Percentiles rank a stretch among this genome's conserved stretches.
These are phyloP conservation scores for Lactifluus hygrophoroides DNA, from an alignment of 768 basidiomycete genomes.

Conservation along the genomic window DNA sequence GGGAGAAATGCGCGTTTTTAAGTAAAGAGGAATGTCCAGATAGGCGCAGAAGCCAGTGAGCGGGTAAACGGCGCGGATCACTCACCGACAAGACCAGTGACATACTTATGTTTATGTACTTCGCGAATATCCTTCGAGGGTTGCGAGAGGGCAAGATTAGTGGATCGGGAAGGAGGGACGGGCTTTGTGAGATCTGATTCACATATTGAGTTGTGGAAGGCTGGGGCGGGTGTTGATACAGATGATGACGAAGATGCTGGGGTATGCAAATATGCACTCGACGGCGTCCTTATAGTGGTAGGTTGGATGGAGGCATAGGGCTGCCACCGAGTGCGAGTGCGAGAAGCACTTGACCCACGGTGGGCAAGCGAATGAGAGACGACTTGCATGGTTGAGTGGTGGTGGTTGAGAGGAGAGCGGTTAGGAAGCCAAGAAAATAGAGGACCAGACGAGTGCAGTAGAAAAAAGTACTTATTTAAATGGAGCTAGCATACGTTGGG, in stretches of 20 bases:
- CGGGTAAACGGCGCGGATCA: conserved; percentile 9
- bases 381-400: conserved; percentile 27
- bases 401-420: conserved; percentile 11
- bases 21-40: background rate
- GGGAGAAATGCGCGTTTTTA: conserved; percentile 1
- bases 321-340: conserved; percentile 72
- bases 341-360: conserved; percentile 55
- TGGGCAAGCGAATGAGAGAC: conserved; percentile 52
- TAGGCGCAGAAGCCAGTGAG: conserved; percentile 2
- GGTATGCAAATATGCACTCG: conserved; percentile 27
- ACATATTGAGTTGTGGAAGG: conserved; percentile 22
- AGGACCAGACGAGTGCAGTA: background rate
- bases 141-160: conserved; percentile 24
- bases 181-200: conserved; percentile 28
- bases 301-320: conserved; percentile 46
- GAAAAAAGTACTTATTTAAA: conserved; percentile 14
- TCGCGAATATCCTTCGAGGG: conserved; percentile 34
- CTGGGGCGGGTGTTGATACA: conserved; percentile 21
- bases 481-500: conserved; percentile 6
- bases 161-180: conserved; percentile 22
- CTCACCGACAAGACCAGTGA: conserved; percentile 63
- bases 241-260: conserved; percentile 15
- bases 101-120: conserved; percentile 54
- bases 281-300: conserved; percentile 30
- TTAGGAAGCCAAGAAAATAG: background rate